Conservation (phyloP, 2,329 filamentous ascomycete species). For the Xylariaceae sp. region DNA sequence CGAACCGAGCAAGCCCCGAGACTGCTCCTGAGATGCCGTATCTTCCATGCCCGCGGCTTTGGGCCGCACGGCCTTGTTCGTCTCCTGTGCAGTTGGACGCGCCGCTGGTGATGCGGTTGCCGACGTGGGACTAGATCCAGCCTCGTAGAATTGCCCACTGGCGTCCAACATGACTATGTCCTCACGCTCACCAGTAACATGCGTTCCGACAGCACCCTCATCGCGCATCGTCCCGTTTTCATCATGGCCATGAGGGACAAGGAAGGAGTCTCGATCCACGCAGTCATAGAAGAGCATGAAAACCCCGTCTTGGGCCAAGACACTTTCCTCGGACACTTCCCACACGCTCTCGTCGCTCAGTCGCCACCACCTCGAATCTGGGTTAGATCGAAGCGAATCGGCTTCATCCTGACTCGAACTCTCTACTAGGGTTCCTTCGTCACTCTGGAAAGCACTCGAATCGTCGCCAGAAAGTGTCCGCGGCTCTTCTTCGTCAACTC, state of each 20-base stretch:
- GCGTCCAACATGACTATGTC: too few species aligned
- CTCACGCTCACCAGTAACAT: neutral
- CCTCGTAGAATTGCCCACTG: too few species aligned
- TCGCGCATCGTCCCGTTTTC: too few species aligned
- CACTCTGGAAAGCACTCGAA: conserved; percentile 7
- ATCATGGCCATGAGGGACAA: conserved; percentile 18
- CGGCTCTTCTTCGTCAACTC: conserved; percentile 1
- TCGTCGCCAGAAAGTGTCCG: conserved; percentile 6
- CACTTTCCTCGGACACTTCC: conserved; percentile 62
- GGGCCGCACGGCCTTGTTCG: too few species aligned
- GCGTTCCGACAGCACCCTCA: neutral
- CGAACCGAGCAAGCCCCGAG: conserved; percentile 30
- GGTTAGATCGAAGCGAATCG: conserved; percentile 4
- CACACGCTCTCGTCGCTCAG: conserved; percentile 84
- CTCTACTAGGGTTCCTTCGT: conserved; percentile 14
- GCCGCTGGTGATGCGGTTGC: too few species aligned
- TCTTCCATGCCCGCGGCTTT: too few species aligned
- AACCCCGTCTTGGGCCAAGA: conserved; percentile 70
- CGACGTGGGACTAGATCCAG: too few species aligned
- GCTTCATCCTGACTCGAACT: conserved; percentile 4
- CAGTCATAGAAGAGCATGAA: conserved; percentile 98
- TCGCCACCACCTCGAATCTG: conserved; percentile 68
- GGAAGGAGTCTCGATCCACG: conserved; percentile 46
- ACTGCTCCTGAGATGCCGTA: too few species aligned
- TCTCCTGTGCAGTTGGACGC: too few species aligned